Conservation (phyloP, 2,329 filamentous ascomycete species). For the Ustulina deusta region DNA sequence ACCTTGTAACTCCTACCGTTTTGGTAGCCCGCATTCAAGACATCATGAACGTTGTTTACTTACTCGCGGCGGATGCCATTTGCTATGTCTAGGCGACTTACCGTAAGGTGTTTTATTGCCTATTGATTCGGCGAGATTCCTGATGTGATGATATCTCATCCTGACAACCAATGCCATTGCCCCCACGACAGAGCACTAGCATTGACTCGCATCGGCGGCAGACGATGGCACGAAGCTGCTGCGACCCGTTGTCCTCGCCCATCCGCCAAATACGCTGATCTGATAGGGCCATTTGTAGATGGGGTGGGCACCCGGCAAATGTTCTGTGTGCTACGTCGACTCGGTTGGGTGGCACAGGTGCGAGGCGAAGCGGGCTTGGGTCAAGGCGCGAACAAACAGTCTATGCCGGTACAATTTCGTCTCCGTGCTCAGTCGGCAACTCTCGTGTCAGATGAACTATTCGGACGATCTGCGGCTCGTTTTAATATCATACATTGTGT, state of each 20-base stretch:
- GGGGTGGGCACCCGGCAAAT: constrained; percentile 39
- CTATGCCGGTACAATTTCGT: constrained; percentile 24
- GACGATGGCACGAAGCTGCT: constrained; percentile 40
- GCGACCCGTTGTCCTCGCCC: constrained; percentile 31
- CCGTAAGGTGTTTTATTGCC: not conserved
- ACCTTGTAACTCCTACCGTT: constrained; percentile 26
- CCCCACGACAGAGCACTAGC: not conserved
- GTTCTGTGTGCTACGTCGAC: constrained; percentile 23
- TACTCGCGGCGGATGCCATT: too few species aligned
- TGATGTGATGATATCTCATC: constrained; percentile 11
- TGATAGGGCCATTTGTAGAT: constrained; percentile 38
- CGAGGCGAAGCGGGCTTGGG: constrained; percentile 39
- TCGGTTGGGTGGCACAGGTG: constrained; percentile 42
- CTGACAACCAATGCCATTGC: not conserved
- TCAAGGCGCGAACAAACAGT: constrained; percentile 32
- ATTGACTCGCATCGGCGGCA: constrained; percentile 36
- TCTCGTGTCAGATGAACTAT: constrained; percentile 18
- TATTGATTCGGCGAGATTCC: not conserved
- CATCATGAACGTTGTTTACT: constrained; percentile 7
- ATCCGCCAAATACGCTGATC: constrained; percentile 36
- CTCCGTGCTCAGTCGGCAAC: constrained; percentile 11
- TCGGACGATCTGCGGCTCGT: constrained; percentile 22
- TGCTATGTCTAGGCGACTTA: not conserved
- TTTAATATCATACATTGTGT: constrained; percentile 9
- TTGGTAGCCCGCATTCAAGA: constrained; percentile 21